phyloP scores from a whole-genome alignment of 1,139 yeast species.

The Kazachstania sp. region DNA sequence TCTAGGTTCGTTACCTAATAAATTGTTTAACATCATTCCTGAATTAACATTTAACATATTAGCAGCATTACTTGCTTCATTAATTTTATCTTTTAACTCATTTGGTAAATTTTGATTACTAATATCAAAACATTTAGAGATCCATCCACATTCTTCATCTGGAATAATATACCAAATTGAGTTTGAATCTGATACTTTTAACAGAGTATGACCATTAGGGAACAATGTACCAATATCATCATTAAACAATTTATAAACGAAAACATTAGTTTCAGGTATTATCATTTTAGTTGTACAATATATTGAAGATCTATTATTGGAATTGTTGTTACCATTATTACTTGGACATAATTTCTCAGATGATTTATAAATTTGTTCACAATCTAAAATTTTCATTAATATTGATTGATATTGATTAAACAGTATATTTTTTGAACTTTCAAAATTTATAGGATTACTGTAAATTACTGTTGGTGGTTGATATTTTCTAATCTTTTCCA shows the following conservation, averaged over 20 bases:
- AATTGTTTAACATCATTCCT: not conserved
- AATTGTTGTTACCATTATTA: not conserved
- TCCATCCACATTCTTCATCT: slow-evolving; percentile 9
- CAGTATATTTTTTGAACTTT: not conserved
- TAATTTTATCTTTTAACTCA: slow-evolving; percentile 3
- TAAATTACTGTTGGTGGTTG: not conserved
- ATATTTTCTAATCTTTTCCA: not conserved
- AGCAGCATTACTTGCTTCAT: not conserved
- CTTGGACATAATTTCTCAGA: not conserved
- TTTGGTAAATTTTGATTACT: slow-evolving; percentile 2
- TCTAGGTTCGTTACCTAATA: not conserved
- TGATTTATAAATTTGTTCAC: not conserved
- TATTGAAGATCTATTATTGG: not conserved
- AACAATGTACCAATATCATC: slow-evolving; percentile 8
- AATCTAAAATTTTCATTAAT: slow-evolving; percentile 1
- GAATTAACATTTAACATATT: not conserved
- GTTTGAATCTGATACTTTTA: not conserved
- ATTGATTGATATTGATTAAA: slow-evolving; percentile 1
- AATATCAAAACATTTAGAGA: slow-evolving; percentile 7
- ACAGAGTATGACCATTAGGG: slow-evolving; percentile 6
- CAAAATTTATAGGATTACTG: not conserved
- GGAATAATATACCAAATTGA: slow-evolving; percentile 9
- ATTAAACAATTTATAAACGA: slow-evolving; percentile 6
- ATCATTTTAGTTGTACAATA: too few species aligned
- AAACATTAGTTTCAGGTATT: not conserved